A percentile compares a stretch with the other conserved stretches of the same genome.
These are phyloP conservation scores for Chlamydomonas applanata DNA, from an alignment of 139 green algal genomes.

Conservation along the genomic window DNA sequence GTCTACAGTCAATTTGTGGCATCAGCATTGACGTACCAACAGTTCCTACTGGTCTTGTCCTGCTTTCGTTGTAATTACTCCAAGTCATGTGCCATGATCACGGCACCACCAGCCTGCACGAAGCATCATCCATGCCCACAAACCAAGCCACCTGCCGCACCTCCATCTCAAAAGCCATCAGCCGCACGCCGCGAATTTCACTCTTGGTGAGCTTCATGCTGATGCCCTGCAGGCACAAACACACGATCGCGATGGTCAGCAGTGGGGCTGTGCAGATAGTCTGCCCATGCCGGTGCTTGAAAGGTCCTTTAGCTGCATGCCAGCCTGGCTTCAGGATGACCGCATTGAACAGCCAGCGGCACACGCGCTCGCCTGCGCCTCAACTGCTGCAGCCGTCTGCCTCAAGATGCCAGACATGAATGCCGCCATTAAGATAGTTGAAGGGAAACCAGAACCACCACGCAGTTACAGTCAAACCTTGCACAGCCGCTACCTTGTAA, in stretches of 20 bases:
- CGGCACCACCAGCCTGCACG: too few relatives aligned
- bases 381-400: neutral
- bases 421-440: neutral
- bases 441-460: neutral
- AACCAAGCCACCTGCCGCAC: neutral
- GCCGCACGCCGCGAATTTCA: conserved; percentile 20
- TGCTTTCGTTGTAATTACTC: neutral
- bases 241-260: too few relatives aligned
- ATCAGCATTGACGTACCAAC: neutral
- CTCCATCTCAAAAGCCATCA: conserved; percentile 36
- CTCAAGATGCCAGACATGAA: neutral
- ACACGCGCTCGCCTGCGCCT: too few relatives aligned
- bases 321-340: too few relatives aligned
- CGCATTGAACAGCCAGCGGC: too few relatives aligned
- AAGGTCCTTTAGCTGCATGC: too few relatives aligned
- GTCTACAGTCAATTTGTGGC: conserved; percentile 12
- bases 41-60: conserved; percentile 7
- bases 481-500: neutral
- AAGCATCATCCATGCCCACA: too few relatives aligned
- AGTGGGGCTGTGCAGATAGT: too few relatives aligned
- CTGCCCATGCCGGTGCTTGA: too few relatives aligned
- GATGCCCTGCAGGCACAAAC: conserved; percentile 24
- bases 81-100: too few relatives aligned
- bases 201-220: conserved; percentile 17
- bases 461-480: neutral